Conservation (phyloP, 169 alveolate genomes). For the Eimeria necatrix region DNA sequence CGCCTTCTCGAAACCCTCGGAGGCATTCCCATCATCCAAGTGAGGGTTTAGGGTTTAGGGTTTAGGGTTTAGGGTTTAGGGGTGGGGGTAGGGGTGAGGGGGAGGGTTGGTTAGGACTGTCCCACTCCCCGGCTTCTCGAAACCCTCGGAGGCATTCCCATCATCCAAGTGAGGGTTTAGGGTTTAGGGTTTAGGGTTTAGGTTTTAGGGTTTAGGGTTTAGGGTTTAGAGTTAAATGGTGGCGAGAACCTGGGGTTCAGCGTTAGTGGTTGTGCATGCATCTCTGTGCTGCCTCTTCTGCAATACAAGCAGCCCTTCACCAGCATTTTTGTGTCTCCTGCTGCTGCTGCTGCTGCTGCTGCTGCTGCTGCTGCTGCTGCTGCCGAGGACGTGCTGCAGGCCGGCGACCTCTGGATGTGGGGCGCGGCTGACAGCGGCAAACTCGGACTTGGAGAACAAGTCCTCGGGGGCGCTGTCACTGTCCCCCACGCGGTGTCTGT, state of each 20-base stretch:
- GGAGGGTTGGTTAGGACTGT: too few relatives aligned
- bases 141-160: constrained; percentile 63
- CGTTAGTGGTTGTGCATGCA: too few relatives aligned
- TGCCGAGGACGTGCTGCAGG: background rate
- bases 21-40: constrained; percentile 75
- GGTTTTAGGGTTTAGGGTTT: too few relatives aligned
- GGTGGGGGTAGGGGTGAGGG: too few relatives aligned
- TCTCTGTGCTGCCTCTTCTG: background rate
- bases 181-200: background rate
- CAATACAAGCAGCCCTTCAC: background rate
- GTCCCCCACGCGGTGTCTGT: constrained; percentile 88
- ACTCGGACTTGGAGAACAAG: constrained; percentile 91
- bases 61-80: too few relatives aligned
- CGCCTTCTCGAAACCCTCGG: constrained; percentile 58
- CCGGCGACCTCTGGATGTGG: constrained; percentile 92
- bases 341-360: constrained; percentile 19
- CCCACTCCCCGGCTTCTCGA: constrained; percentile 61
- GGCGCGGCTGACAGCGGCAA: constrained; percentile 93
- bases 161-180: constrained; percentile 68
- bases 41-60: background rate
- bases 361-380: constrained; percentile 62
- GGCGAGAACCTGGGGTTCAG: too few relatives aligned
- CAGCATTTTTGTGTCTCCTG: constrained; percentile 4
- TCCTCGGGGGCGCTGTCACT: constrained; percentile 85
- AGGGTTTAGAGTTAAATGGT: too few relatives aligned